These are phyloP conservation scores for Stagonosporopsis cucurbitacearum DNA, from an alignment of 2,329 filamentous ascomycete species.

Conservation along the genomic window DNA sequence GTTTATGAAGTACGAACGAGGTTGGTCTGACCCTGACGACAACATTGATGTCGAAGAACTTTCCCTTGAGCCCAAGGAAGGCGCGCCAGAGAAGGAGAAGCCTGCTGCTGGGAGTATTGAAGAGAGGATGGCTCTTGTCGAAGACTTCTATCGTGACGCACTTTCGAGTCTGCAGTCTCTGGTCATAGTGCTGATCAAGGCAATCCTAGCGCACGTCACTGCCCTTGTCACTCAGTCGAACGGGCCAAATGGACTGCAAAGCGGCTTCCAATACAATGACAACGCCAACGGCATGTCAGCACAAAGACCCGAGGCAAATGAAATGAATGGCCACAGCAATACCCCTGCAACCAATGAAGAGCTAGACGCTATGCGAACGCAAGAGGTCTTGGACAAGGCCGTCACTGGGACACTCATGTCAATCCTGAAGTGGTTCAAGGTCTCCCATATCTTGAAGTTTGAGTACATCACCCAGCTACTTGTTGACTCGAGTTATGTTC, in stretches of 20 bases:
- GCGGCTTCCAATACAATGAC: conserved; percentile 53
- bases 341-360: conserved; percentile 65
- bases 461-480: conserved; percentile 94
- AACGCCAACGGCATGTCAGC: conserved; percentile 48
- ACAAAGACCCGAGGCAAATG: conserved; percentile 41
- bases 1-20: conserved; percentile 90
- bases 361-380: conserved; percentile 77
- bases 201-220: conserved; percentile 85
- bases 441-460: conserved; percentile 93
- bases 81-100: conserved; percentile 47
- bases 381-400: conserved; percentile 90
- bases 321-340: conserved; percentile 38
- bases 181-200: conserved; percentile 89
- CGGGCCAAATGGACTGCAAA: conserved; percentile 58
- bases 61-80: conserved; percentile 45
- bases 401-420: conserved; percentile 87
- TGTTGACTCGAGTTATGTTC: conserved; percentile 93
- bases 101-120: conserved; percentile 59
- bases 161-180: conserved; percentile 90
- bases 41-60: conserved; percentile 55
- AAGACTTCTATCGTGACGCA: conserved; percentile 79
- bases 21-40: conserved; percentile 70
- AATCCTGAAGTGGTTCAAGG: conserved; percentile 94
- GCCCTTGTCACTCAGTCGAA: conserved; percentile 72
- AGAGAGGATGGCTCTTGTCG: conserved; percentile 73